Percentiles rank a stretch among this genome's conserved stretches.
phyloP scores from a whole-genome alignment of 257 asterid species.

The Rehmannia glutinosa region DNA sequence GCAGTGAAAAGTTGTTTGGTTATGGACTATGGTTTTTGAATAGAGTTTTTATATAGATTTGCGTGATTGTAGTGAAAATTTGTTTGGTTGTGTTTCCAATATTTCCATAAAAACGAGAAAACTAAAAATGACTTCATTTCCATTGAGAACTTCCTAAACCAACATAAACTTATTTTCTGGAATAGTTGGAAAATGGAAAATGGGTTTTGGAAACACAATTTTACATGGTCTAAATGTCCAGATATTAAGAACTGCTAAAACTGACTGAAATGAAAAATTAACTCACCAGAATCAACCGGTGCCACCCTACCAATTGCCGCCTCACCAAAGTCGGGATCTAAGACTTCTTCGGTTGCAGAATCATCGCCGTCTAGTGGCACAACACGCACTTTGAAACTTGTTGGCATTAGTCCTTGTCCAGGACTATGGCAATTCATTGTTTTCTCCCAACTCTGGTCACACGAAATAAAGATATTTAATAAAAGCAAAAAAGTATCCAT shows the following conservation, averaged over 20 bases:
- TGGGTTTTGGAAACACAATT: no score
- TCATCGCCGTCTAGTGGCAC: constrained; percentile 79
- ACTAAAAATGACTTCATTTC: no score
- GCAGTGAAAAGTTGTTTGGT: no score
- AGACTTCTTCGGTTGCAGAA: constrained; percentile 77
- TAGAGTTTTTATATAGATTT: no score
- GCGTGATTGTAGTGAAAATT: no score
- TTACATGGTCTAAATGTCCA: no score
- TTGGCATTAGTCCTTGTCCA: constrained; percentile 94
- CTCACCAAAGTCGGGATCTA: constrained; percentile 95
- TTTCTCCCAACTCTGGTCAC: constrained; percentile 82
- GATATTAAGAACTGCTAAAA: constrained; percentile 10
- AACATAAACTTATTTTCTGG: no score
- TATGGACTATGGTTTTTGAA: no score
- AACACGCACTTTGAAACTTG: constrained; percentile 88
- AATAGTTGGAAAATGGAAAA: no score
- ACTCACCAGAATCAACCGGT: constrained; percentile 84
- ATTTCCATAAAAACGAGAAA: no score
- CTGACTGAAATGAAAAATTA: background rate
- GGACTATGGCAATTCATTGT: constrained; percentile 96
- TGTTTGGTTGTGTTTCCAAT: no score
- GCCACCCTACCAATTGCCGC: constrained; percentile 96
- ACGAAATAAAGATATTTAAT: constrained; percentile 11
- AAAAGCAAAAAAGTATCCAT: background rate
- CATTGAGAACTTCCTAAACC: no score